phyloP scores from a whole-genome alignment of 139 green algal species.

The Chlorella sp. region DNA sequence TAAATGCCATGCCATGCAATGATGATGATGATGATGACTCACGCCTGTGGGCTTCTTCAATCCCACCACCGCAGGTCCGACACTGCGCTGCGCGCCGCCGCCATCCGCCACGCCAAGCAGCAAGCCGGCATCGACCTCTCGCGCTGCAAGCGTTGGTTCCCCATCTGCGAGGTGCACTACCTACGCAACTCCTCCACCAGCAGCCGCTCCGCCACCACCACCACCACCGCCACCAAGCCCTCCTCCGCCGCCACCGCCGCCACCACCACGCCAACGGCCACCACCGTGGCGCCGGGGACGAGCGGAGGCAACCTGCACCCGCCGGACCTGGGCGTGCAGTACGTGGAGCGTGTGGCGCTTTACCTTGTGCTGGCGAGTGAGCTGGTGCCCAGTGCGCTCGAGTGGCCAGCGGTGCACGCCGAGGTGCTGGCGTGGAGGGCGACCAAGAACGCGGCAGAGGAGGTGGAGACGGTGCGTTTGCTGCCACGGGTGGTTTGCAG shows the following conservation, averaged over 20 bases:
- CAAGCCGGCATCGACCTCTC: slow-evolving; percentile 51
- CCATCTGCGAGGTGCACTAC: slow-evolving; percentile 65
- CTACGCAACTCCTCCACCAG: too few species aligned
- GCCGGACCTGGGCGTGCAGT: too few species aligned
- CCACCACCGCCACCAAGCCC: background rate
- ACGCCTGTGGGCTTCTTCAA: too few species aligned
- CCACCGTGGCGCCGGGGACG: too few species aligned
- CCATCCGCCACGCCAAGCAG: slow-evolving; percentile 47
- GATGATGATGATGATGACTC: too few species aligned
- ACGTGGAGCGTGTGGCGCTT: background rate
- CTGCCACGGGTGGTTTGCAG: too few species aligned
- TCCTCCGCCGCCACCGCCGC: too few species aligned
- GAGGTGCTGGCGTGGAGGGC: background rate
- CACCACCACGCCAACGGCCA: background rate
- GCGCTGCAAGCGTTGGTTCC: slow-evolving; percentile 44
- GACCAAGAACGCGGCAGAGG: background rate
- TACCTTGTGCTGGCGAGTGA: slow-evolving; percentile 1
- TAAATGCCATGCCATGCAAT: too few species aligned
- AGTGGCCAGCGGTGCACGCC: background rate
- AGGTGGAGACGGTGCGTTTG: background rate
- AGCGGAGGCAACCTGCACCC: too few species aligned
- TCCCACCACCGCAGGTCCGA: slow-evolving; percentile 42
- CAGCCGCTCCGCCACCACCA: too few species aligned
- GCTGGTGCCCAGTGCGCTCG: background rate
- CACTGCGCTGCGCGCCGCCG: slow-evolving; percentile 34